Evolutionary conservation across 2,329 filamentous ascomycete genomes (phyloP), one percentile per base, ranked within the genome.

Genomic region (Pseudocercospora crystallina): DNA sequence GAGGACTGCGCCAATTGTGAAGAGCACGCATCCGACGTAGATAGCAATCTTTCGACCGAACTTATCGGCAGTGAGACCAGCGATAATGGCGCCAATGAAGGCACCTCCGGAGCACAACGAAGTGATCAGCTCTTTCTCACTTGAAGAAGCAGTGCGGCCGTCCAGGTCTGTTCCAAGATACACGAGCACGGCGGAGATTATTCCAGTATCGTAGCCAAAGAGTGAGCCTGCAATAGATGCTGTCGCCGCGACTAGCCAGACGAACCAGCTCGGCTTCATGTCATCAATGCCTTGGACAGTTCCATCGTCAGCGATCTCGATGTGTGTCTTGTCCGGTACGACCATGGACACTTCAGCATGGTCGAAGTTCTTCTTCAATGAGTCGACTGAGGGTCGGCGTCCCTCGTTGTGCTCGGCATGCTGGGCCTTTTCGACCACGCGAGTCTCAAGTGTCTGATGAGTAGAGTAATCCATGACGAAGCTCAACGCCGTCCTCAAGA

Each of bases 11-110:
- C 73, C 72, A 20, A 67, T 42, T 35, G 66, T 61, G 50, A 73
- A 75, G 8, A 75, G 61, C 3, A 70, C 51, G 44, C 69, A 73
- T 3, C 68, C 72, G 5, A 71, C 51, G 46, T 71, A 74, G 51
- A 76, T 73, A 5, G 64, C 65, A 47, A 54, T 73, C 67, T 69
- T 68, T 17, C 67, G 65, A 13, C 68, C 67, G 46, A 62, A 66
- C 42, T 61, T 61, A 46, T 70, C 65, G 5, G 69, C 68, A 8
- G 68, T 69, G n/a, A 66, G 41, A 42, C 70, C 70, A 29, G 68
- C 68, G 10, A 65, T 61, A 37, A 72, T 63, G 8, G 68, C 67
- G 15, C 70, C 70, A 30, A 71, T 57, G 33, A 72, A 64, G 5
- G 69, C 70, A 20, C 67, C 69, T 10, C 65, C 69, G 14, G 67